A percentile compares a stretch with the other conserved stretches of the same genome.
Conservation (phyloP, 441 rosid species). For the Geranium incanum region DNA sequence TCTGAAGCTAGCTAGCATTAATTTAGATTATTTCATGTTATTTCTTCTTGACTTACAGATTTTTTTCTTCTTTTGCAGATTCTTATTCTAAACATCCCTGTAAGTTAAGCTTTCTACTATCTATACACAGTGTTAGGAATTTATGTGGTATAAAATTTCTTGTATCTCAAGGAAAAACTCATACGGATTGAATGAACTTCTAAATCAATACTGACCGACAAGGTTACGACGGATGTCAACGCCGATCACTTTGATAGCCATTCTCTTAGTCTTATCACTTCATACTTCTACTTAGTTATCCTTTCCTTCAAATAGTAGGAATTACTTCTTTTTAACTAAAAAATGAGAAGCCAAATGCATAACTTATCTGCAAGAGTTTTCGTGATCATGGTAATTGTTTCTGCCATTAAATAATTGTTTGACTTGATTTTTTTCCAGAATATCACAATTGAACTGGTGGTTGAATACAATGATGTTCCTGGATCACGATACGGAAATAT, state of each 20-base stretch:
- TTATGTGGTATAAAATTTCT: neutral
- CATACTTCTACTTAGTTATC: neutral
- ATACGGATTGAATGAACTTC: neutral
- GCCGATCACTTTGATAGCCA: neutral
- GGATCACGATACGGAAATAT: constrained; percentile 37
- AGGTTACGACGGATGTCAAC: neutral
- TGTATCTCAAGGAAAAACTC: neutral
- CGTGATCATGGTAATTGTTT: neutral
- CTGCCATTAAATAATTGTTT: constrained; percentile 5
- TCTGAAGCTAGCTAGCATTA: neutral
- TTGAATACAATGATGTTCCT: constrained; percentile 36
- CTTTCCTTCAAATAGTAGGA: neutral
- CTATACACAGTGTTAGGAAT: neutral
- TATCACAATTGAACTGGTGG: constrained; percentile 60
- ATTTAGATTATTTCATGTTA: neutral
- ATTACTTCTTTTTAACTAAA: neutral
- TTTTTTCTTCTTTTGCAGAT: constrained; percentile 51
- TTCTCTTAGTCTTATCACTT: neutral
- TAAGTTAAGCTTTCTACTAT: constrained; percentile 39
- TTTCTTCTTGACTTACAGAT: constrained; percentile 6
- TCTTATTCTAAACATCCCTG: constrained; percentile 63
- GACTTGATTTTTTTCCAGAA: constrained; percentile 34
- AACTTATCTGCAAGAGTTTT: neutral
- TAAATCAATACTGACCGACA: neutral
- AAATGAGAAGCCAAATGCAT: neutral